Evolutionary conservation across 805 yeast species (phyloP).

Genomic region (Ogataea methanolica): DNA sequence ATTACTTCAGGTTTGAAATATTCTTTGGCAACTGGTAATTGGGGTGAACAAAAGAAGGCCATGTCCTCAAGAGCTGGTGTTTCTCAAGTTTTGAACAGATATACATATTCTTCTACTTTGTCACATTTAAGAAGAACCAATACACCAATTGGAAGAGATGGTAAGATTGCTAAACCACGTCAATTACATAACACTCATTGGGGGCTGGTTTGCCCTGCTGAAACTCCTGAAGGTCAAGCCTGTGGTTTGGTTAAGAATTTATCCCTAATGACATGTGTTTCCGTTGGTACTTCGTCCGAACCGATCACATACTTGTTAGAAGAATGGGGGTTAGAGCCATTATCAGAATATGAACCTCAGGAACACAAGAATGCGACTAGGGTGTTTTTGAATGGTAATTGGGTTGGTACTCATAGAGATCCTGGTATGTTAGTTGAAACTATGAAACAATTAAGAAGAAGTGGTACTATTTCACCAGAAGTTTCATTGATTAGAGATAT

Average conservation of each 20-base stretch:
- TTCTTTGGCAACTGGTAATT: slow-evolving; percentile 98
- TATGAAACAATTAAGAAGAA: slow-evolving; percentile 86
- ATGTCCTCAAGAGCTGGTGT: slow-evolving; percentile 99
- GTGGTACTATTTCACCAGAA: slow-evolving; percentile 93
- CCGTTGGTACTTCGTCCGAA: slow-evolving; percentile 96
- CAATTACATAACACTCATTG: slow-evolving; percentile 99
- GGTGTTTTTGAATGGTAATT: slow-evolving; percentile 96
- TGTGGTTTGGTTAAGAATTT: slow-evolving; percentile 98
- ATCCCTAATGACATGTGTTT: slow-evolving; percentile 94
- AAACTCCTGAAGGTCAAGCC: slow-evolving; percentile 99
- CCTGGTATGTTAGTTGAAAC: slow-evolving; percentile 91
- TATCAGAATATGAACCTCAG: slow-evolving; percentile 92
- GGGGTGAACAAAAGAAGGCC: slow-evolving; percentile 99
- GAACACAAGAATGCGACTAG: slow-evolving; percentile 88
- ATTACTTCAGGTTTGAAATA: slow-evolving; percentile 96
- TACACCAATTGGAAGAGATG: slow-evolving; percentile 99
- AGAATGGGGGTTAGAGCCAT: slow-evolving; percentile 99
- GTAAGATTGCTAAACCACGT: slow-evolving; percentile 97
- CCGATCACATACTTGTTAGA: slow-evolving; percentile 89
- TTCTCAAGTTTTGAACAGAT: slow-evolving; percentile 95
- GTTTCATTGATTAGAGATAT: slow-evolving; percentile 96
- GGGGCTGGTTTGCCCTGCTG: slow-evolving; percentile 99
- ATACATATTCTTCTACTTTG: slow-evolving; percentile 96
- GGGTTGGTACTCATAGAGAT: slow-evolving; percentile 98
- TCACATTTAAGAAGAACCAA: slow-evolving; percentile 98